Conservation (phyloP, 2,329 filamentous ascomycete species). For the Graphiopsis chlorocephala region DNA sequence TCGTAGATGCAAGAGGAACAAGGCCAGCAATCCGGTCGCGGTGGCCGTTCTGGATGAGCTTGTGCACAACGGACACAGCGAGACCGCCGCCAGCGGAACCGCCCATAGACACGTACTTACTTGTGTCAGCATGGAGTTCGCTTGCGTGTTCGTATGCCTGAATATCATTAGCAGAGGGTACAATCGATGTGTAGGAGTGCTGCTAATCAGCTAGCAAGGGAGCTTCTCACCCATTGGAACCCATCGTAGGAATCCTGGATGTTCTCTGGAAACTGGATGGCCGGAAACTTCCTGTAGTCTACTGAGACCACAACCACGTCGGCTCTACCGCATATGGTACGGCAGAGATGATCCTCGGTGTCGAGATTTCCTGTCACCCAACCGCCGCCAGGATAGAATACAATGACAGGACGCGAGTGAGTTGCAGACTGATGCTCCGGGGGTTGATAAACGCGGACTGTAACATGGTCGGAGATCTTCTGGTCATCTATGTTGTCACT, state of each 20-base stretch:
- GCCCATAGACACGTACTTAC: conserved; percentile 16
- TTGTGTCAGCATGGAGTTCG: conserved; percentile 13
- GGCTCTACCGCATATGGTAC: conserved; percentile 30
- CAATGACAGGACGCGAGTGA: conserved; percentile 28
- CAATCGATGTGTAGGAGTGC: not conserved
- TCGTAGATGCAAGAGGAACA: conserved; percentile 16
- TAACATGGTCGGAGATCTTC: conserved; percentile 12
- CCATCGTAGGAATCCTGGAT: conserved; percentile 28
- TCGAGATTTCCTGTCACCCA: conserved; percentile 37
- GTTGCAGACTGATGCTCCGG: not conserved
- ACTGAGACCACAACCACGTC: conserved; percentile 36
- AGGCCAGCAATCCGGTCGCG: conserved; percentile 16
- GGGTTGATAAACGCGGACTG: conserved; percentile 22
- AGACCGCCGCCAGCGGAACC: conserved; percentile 22
- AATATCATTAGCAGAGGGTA: not conserved
- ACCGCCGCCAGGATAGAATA: conserved; percentile 40
- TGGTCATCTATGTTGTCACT: conserved; percentile 13
- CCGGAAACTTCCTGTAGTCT: conserved; percentile 29
- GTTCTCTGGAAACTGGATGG: conserved; percentile 25
- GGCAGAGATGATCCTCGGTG: conserved; percentile 37
- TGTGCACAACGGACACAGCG: conserved; percentile 16
- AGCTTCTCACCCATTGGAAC: conserved; percentile 4
- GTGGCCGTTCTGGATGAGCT: conserved; percentile 12
- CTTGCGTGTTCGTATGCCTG: conserved; percentile 13
- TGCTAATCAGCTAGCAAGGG: not conserved